Percentiles rank a stretch among this genome's conserved stretches.
Evolutionary conservation across 2,329 filamentous ascomycete species (phyloP).

Genomic region (Sporothrix inflata): DNA sequence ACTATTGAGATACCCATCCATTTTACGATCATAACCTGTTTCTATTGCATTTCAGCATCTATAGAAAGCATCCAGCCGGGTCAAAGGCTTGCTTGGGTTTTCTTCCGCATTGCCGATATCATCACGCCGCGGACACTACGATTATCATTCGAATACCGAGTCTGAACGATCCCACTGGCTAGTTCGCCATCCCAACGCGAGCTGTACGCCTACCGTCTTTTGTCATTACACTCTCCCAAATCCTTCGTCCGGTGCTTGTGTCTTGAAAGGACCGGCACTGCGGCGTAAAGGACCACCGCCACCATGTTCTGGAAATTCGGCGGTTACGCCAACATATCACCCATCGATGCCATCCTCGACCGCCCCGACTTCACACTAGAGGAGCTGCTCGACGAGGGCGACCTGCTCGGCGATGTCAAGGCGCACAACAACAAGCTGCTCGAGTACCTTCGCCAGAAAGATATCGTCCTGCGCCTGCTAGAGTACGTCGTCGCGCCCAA

Average conservation of each 20-base stretch:
- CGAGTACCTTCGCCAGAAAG: conserved; percentile 88
- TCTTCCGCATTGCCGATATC: background rate
- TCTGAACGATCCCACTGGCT: background rate
- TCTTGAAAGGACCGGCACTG: conserved; percentile 21
- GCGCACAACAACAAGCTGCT: conserved; percentile 97
- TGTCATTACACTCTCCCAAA: background rate
- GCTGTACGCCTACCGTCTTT: background rate
- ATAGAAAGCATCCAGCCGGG: conserved; percentile 24
- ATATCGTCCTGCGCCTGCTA: conserved; percentile 80
- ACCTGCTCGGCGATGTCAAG: conserved; percentile 96
- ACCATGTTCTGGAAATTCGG: conserved; percentile 99
- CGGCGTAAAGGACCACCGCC: conserved; percentile 20
- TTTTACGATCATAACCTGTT: conserved; percentile 19
- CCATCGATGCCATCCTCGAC: conserved; percentile 95
- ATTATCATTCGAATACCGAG: background rate
- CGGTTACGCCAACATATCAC: conserved; percentile 95
- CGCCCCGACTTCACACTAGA: conserved; percentile 95
- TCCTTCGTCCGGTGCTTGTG: conserved; percentile 25
- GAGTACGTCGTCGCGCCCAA: conserved; percentile 88
- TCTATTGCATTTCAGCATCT: conserved; percentile 23
- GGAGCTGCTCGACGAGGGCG: conserved; percentile 92
- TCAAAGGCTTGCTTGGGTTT: conserved; percentile 1
- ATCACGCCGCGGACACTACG: conserved; percentile 3
- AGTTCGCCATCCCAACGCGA: background rate
- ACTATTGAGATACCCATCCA: conserved; percentile 29